phyloP scores from a whole-genome alignment of 768 basidiomycete species.

The Coprinopsis sp. region DNA sequence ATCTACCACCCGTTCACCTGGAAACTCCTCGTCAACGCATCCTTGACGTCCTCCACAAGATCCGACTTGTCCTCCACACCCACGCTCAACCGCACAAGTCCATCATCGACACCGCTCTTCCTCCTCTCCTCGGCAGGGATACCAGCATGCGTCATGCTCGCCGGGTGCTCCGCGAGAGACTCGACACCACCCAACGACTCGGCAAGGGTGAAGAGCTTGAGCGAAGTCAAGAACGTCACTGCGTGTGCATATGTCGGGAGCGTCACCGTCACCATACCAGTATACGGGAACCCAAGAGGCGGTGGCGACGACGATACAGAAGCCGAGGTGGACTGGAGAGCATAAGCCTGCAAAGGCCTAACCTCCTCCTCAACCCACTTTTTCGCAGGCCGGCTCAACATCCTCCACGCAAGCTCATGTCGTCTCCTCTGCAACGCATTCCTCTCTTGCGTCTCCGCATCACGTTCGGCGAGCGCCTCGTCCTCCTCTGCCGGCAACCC shows the following conservation, averaged over 20 bases:
- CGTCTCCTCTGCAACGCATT: slow-evolving; percentile 24
- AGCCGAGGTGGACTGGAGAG: slow-evolving; percentile 8
- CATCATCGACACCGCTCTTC: slow-evolving; percentile 69
- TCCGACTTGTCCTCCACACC: slow-evolving; percentile 89
- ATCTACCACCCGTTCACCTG: slow-evolving; percentile 1
- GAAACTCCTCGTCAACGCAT: slow-evolving; percentile 51
- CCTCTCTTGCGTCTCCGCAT: not conserved
- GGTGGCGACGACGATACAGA: slow-evolving; percentile 19
- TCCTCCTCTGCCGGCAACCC: not conserved
- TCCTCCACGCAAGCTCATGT: slow-evolving; percentile 56
- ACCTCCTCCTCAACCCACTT: slow-evolving; percentile 46
- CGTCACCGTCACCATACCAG: slow-evolving; percentile 86
- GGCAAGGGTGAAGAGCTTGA: slow-evolving; percentile 73
- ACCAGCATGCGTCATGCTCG: slow-evolving; percentile 83
- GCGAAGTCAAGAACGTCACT: slow-evolving; percentile 60
- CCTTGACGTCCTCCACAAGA: slow-evolving; percentile 64
- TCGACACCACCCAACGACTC: slow-evolving; percentile 93
- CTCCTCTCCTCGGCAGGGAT: slow-evolving; percentile 66
- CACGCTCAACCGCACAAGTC: slow-evolving; percentile 75
- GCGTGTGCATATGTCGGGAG: slow-evolving; percentile 55
- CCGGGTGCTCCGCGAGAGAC: slow-evolving; percentile 82
- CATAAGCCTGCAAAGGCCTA: slow-evolving; percentile 18
- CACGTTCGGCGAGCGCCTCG: too few species aligned
- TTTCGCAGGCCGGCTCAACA: slow-evolving; percentile 65
- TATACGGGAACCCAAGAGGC: slow-evolving; percentile 74